Evolutionary conservation across 768 basidiomycete species (phyloP).

Genomic region (Suillus paluster): DNA sequence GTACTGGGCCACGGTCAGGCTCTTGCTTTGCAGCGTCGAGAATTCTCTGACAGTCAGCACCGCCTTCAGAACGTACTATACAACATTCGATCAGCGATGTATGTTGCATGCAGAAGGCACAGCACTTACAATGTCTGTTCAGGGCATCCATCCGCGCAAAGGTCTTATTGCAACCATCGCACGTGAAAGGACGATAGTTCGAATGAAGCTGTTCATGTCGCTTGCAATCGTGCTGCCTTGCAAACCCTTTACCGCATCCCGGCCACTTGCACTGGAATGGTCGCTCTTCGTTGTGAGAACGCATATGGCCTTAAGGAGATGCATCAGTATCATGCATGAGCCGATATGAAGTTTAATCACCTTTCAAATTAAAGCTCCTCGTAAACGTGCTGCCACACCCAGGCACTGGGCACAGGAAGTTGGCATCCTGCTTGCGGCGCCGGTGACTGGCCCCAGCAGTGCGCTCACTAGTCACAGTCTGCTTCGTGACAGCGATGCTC

Average conservation of each 20-base stretch:
- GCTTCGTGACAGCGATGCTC: constrained; percentile 52
- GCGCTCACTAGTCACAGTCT: constrained; percentile 89
- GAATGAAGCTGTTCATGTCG: constrained; percentile 94
- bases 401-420: constrained; percentile 80
- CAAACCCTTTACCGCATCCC: constrained; percentile 93
- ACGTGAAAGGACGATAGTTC: constrained; percentile 90
- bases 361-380: constrained; percentile 91
- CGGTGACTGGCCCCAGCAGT: constrained; percentile 87
- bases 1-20: constrained; percentile 21
- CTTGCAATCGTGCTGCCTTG: constrained; percentile 95
- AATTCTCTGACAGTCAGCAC: constrained; percentile 67
- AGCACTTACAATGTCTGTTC: constrained; percentile 83
- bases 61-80: constrained; percentile 80
- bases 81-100: constrained; percentile 4
- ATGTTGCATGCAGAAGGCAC: not conserved
- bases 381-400: constrained; percentile 91
- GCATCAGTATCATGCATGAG: constrained; percentile 16
- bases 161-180: constrained; percentile 90
- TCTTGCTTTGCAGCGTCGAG: constrained; percentile 39
- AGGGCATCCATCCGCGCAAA: constrained; percentile 96
- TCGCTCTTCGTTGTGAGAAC: constrained; percentile 93
- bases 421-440: constrained; percentile 86
- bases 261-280: constrained; percentile 96
- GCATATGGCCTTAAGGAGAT: constrained; percentile 72
- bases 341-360: constrained; percentile 41